Evolutionary conservation across 805 yeast species (phyloP).

Genomic region (Pichia scutulata): DNA sequence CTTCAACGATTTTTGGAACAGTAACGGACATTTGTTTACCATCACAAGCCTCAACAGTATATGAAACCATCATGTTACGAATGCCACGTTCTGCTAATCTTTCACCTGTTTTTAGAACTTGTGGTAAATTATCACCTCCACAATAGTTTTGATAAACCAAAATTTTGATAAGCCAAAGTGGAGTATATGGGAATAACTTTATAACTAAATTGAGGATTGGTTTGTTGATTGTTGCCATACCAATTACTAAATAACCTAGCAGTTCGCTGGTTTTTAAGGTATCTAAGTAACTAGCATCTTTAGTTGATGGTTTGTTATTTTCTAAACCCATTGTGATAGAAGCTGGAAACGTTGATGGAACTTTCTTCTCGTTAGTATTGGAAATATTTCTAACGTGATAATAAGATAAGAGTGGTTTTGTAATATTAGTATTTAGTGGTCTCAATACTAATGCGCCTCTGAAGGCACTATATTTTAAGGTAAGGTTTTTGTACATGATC

Average conservation of each 20-base stretch:
- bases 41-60: conserved; percentile 88
- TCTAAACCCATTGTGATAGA: neutral
- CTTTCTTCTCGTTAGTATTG: neutral
- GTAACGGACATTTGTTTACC: conserved; percentile 48
- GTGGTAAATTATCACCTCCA: conserved; percentile 75
- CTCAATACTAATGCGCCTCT: neutral
- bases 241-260: conserved; percentile 59
- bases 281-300: conserved; percentile 34
- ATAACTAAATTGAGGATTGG: conserved; percentile 54
- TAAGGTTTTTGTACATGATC: neutral
- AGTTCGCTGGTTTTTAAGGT: conserved; percentile 48
- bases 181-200: conserved; percentile 65
- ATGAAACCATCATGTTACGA: conserved; percentile 90
- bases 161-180: conserved; percentile 59
- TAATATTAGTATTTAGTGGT: neutral
- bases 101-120: conserved; percentile 66
- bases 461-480: neutral
- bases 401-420: neutral
- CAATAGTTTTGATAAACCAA: conserved; percentile 79
- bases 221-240: conserved; percentile 59
- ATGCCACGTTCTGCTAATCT: conserved; percentile 66
- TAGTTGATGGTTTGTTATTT: neutral
- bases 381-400: neutral
- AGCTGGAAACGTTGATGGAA: neutral
- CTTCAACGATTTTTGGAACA: conserved; percentile 52